A percentile compares a stretch with the other conserved stretches of the same genome.
Evolutionary conservation across 371 early-diverging fungal genomes (phyloP).

Genomic region (Mucor ambiguus): DNA sequence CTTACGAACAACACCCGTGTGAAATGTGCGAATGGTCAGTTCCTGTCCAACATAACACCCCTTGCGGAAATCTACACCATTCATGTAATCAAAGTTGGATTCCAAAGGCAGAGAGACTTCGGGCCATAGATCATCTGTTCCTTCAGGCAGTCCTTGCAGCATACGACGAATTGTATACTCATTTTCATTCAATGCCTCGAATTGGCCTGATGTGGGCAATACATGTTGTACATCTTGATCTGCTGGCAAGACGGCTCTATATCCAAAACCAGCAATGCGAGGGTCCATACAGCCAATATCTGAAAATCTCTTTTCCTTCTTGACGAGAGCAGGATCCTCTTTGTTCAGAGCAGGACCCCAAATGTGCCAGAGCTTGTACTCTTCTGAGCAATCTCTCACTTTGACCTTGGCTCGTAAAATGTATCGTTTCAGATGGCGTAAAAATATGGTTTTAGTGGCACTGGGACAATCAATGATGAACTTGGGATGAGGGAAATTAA

Average conservation of each 20-base stretch:
- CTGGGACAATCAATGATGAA: slow-evolving; percentile 81
- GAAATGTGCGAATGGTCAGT: slow-evolving; percentile 94
- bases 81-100: slow-evolving; percentile 89
- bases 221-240: slow-evolving; percentile 27
- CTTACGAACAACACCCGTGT: slow-evolving; percentile 93
- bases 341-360: slow-evolving; percentile 56
- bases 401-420: slow-evolving; percentile 77
- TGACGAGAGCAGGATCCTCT: slow-evolving; percentile 37
- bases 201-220: slow-evolving; percentile 32
- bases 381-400: slow-evolving; percentile 64
- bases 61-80: slow-evolving; percentile 94
- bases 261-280: slow-evolving; percentile 62
- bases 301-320: slow-evolving; percentile 41
- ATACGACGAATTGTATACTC: slow-evolving; percentile 83
- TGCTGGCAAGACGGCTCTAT: slow-evolving; percentile 51
- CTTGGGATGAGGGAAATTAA: slow-evolving; percentile 66
- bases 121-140: slow-evolving; percentile 75
- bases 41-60: slow-evolving; percentile 99
- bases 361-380: slow-evolving; percentile 60
- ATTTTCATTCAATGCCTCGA: slow-evolving; percentile 43
- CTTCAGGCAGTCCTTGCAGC: slow-evolving; percentile 89
- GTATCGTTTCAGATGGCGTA: slow-evolving; percentile 77
- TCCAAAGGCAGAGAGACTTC: slow-evolving; percentile 86
- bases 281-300: slow-evolving; percentile 63
- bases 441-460: slow-evolving; percentile 46